Conservation (phyloP, 192 early-diverging fungal genomes). For the Oehlia diaphana region DNA sequence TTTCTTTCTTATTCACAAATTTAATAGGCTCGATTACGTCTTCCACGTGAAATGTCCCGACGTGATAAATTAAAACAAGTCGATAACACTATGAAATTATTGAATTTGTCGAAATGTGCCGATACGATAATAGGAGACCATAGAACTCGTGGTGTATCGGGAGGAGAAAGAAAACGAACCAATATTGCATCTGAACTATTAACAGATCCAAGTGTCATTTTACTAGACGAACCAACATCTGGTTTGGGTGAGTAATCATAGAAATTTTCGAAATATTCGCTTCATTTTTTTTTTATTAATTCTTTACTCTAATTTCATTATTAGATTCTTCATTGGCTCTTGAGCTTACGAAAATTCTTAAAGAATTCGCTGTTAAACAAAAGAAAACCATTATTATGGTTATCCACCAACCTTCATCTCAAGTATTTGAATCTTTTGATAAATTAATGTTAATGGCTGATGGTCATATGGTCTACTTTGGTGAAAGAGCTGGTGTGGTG, state of each 20-base stretch:
- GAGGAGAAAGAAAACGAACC: constrained; percentile 73
- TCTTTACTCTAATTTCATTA: background rate
- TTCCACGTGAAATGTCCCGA: constrained; percentile 45
- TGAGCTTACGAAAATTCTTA: constrained; percentile 7
- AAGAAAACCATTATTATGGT: constrained; percentile 75
- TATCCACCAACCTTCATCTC: constrained; percentile 87
- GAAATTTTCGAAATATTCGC: constrained; percentile 49
- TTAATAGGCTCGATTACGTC: constrained; percentile 33
- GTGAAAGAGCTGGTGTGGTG: constrained; percentile 25
- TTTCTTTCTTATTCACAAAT: background rate
- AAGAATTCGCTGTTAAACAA: constrained; percentile 13
- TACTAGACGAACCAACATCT: constrained; percentile 75
- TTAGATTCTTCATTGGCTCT: constrained; percentile 23
- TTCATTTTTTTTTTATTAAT: background rate
- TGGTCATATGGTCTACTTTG: constrained; percentile 71
- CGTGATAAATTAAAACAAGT: constrained; percentile 48
- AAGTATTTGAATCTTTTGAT: constrained; percentile 73
- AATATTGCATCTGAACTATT: constrained; percentile 76
- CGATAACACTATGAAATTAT: constrained; percentile 56
- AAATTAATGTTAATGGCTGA: constrained; percentile 67
- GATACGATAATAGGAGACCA: constrained; percentile 68
- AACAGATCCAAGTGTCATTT: constrained; percentile 64
- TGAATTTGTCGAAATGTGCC: constrained; percentile 65
- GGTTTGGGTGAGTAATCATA: constrained; percentile 41
- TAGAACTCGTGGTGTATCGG: constrained; percentile 66